Base-by-base conservation (phyloP, 352 stramenopile species). In the Phytopythium cucurbitacearum region DNA sequence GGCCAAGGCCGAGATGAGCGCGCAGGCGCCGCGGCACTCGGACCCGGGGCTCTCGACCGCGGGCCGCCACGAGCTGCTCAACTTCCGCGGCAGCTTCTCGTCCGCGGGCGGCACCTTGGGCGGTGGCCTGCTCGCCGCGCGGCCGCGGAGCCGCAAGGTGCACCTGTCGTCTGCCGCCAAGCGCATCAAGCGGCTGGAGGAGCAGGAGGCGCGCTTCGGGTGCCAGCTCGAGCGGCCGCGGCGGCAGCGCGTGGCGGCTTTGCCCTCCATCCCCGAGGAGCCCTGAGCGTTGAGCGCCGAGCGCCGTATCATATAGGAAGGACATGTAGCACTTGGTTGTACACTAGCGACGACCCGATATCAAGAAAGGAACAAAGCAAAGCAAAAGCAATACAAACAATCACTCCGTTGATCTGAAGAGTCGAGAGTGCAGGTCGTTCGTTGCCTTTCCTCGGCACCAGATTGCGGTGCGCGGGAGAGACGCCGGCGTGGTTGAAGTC, bases 161-260 rank as follows among this genome's bases (percentile, higher is more conserved):
- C 80, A 92, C 49, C 63, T 90, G 54, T 92, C 82, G 33, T 90
- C 82, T 11, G 82, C 80, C 8, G 82, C 82, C 44, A 92, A 92
- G 72, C 82, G 82, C 46, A 75, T 90, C 8, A 90, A 92, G 64
- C 85, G 73, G 50, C 72, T 90, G n/a, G 82, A 92, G 49, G 82
- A 92, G 47, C 69, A 86, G 40, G 82, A 92, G 55, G 81, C 81
- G 11, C 75, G 79, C 13, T 89, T 90, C 53, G 73, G 60, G 41
- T 42, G 70, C 51, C 58, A 73, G 52, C 47, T 64, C 48, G 51
- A 71, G 48, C 40, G 47, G 48, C 53, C 61, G 40, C 71, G 60
- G 46, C 62, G 66, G 34, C 79, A 76, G 57, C 77, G 71, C 37
- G 48, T 70, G 15, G 63, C 63, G 15, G 51, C 65, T 34, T 67